These are phyloP conservation scores for Macrolepiota albuminosa DNA, from an alignment of 768 basidiomycete genomes.

Conservation along the genomic window DNA sequence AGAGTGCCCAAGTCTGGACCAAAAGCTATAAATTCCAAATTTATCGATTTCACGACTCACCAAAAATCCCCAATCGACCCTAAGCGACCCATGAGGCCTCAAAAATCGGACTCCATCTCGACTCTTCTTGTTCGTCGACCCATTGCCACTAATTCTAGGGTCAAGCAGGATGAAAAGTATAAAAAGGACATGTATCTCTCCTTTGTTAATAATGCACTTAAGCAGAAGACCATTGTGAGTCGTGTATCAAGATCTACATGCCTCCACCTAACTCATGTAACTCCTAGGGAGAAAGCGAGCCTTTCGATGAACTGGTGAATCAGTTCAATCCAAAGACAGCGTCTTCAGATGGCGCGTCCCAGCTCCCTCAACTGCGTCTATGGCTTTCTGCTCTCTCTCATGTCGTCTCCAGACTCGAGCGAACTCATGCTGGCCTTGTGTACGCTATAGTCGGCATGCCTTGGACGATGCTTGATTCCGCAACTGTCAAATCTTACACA, in stretches of 20 bases:
- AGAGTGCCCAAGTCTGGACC: slow-evolving; percentile 68
- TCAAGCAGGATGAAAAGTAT: slow-evolving; percentile 73
- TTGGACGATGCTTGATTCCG: slow-evolving; percentile 88
- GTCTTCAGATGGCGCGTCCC: slow-evolving; percentile 25
- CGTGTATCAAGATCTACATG: neutral
- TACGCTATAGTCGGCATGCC: slow-evolving; percentile 84
- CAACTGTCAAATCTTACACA: slow-evolving; percentile 84
- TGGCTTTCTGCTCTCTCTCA: slow-evolving; percentile 89
- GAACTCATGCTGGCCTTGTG: slow-evolving; percentile 72
- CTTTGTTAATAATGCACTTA: slow-evolving; percentile 77
- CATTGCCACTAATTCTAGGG: slow-evolving; percentile 74
- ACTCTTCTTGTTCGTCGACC: slow-evolving; percentile 40
- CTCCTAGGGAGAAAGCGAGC: slow-evolving; percentile 64
- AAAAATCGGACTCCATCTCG: slow-evolving; percentile 23
- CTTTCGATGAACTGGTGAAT: slow-evolving; percentile 85
- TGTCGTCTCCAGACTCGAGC: slow-evolving; percentile 86
- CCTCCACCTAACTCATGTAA: slow-evolving; percentile 14
- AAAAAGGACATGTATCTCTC: slow-evolving; percentile 81
- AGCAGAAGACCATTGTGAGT: slow-evolving; percentile 66
- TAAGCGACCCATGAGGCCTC: slow-evolving; percentile 28
- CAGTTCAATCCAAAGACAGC: slow-evolving; percentile 66
- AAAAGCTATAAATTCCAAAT: slow-evolving; percentile 36
- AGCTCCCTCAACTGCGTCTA: slow-evolving; percentile 57
- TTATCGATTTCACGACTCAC: slow-evolving; percentile 32
- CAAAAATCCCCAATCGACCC: slow-evolving; percentile 38